These are phyloP conservation scores for Lactuca saligna DNA, from an alignment of 129 eudicot species.

Conservation along the genomic window DNA sequence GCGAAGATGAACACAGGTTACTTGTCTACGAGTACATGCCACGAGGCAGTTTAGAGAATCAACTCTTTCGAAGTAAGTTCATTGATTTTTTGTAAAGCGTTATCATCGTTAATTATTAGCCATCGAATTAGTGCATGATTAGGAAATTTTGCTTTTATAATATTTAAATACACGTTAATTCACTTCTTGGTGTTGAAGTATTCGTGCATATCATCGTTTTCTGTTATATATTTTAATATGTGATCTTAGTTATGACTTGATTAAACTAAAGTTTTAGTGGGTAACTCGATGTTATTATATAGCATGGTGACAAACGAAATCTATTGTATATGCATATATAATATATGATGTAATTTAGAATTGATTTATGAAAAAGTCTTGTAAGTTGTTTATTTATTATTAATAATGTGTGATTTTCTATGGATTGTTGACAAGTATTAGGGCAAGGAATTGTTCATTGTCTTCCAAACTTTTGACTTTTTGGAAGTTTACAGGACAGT, in stretches of 20 bases:
- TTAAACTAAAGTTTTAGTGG: not conserved
- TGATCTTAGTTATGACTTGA: not conserved
- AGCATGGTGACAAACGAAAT: conserved; percentile 12
- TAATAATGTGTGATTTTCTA: conserved; percentile 18
- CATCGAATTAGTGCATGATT: not conserved
- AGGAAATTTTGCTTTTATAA: not conserved
- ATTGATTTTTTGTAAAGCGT: too few species aligned
- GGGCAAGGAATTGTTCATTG: conserved; percentile 25
- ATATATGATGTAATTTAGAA: not conserved
- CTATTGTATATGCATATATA: not conserved
- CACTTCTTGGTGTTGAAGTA: not conserved
- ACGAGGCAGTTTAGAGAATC: conserved; percentile 91
- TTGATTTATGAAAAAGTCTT: conserved; percentile 12
- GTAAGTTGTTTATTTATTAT: not conserved
- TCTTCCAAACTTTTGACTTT: conserved; percentile 34
- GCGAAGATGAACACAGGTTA: conserved; percentile 84
- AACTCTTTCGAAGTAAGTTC: conserved; percentile 79
- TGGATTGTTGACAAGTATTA: conserved; percentile 28
- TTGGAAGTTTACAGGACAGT: not conserved
- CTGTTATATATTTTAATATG: not conserved
- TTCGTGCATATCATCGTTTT: not conserved
- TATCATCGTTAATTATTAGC: not conserved
- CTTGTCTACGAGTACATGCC: conserved; percentile 94
- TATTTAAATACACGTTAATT: not conserved
- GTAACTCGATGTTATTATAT: not conserved